Base-by-base conservation (phyloP, 345 rosid genomes). In the Salix suchowensis region DNA sequence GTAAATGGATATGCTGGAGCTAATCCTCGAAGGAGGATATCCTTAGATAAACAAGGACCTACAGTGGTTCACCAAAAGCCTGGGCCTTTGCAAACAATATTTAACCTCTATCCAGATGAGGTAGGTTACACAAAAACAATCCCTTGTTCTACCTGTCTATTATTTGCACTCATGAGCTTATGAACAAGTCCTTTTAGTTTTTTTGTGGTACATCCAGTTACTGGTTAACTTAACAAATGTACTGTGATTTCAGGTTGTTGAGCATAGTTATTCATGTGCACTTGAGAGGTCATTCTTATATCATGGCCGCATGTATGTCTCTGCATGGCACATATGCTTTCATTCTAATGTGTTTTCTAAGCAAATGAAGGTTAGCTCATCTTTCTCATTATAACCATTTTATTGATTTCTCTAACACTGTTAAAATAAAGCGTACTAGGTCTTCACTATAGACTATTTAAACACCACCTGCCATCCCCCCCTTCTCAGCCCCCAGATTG, bases 241-340 rank as follows among this genome's bases (percentile, higher is more conserved):
- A 44, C 9, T 37, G 18, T 79, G 42, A 80, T 81, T 75, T 84
- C 88, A 95, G 99, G 89, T 92, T 76, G 97, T 83, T 76, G 96
- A 90, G 78, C 97, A 86, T 84, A 91, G 94, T 82, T 96, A 89
- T 85, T 96, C 99, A 40, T 93, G 98, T 83, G 99, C 99, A 67
- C 88, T 96, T 69, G 99, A 96, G 88, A 88, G 99, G 83, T 96
- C 99, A 74, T 96, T 96, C 86, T 83, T 96, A 85, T 96, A 96
- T 78, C 99, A 96, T 76, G 99, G 99, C 71, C 97, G 99, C 65
- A 96, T 93, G 89, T 96, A 93, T 86, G 98, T 93, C 78, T 96
- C 98, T 28, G 87, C 99, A 36, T 96, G 99, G 99, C 94, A 91
- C 84, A 93, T 96, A 79, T 96, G 99, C 88, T 96, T 96, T 82